A percentile compares a stretch with the other conserved stretches of the same genome.
Evolutionary conservation across 257 asterid species (phyloP).

Genomic region (Phtheirospermum japonicum): DNA sequence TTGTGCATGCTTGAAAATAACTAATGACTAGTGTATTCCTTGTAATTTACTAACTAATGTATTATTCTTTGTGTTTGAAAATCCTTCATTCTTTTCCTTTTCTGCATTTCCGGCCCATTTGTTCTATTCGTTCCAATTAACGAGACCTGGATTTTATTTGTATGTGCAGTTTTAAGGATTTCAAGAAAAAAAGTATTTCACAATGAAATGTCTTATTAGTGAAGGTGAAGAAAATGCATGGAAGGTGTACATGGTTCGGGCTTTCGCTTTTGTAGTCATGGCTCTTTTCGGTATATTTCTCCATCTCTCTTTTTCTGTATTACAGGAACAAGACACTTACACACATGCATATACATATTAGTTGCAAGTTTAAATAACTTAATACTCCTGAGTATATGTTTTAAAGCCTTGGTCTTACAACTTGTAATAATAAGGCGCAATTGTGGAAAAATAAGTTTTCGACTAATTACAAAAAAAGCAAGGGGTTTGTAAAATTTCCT

Average conservation of each 20-base stretch:
- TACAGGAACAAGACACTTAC: background rate
- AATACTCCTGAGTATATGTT: too few species aligned
- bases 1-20: background rate
- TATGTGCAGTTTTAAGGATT: slow-evolving; percentile 17
- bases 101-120: too few species aligned
- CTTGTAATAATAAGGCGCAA: too few species aligned
- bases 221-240: slow-evolving; percentile 2
- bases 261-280: slow-evolving; percentile 22
- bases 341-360: too few species aligned
- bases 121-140: too few species aligned
- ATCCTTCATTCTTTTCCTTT: background rate
- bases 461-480: too few species aligned
- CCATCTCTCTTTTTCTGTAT: background rate
- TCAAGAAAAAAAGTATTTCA: background rate
- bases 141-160: background rate
- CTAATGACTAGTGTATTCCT: too few species aligned
- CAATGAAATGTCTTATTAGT: slow-evolving; percentile 10
- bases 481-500: too few species aligned
- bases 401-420: too few species aligned
- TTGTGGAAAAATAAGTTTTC: too few species aligned
- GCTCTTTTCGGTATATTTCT: slow-evolving; percentile 30
- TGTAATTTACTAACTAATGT: too few species aligned
- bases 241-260: slow-evolving; percentile 19
- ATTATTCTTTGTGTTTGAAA: too few species aligned
- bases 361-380: background rate